Percentiles rank a stretch among this genome's conserved stretches.
These are phyloP conservation scores for Adansonia madagascariensis DNA, from an alignment of 441 rosid species.

Conservation along the genomic window DNA sequence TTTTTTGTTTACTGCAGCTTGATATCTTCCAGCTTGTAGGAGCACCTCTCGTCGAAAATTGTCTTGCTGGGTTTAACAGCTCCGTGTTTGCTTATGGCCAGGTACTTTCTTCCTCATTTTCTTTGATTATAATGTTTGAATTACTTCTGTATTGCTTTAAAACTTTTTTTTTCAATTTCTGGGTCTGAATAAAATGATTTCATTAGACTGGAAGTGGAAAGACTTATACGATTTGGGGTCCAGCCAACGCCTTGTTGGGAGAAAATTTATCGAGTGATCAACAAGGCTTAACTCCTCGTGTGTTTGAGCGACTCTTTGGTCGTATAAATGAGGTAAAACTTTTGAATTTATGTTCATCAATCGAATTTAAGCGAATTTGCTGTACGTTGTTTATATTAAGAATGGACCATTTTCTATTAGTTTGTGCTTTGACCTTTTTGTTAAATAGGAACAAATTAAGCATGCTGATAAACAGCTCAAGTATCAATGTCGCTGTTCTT, in stretches of 20 bases:
- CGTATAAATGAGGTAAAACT: slow-evolving; percentile 80
- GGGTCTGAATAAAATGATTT: slow-evolving; percentile 30
- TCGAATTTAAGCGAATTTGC: neutral
- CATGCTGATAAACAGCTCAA: slow-evolving; percentile 83
- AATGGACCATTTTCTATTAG: slow-evolving; percentile 8
- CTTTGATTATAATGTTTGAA: slow-evolving; percentile 18
- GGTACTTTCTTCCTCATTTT: slow-evolving; percentile 43
- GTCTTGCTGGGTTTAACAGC: slow-evolving; percentile 97
- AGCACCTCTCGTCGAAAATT: slow-evolving; percentile 91
- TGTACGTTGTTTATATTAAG: neutral
- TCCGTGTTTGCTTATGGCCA: slow-evolving; percentile 99
- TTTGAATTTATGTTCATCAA: slow-evolving; percentile 23
- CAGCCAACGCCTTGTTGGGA: slow-evolving; percentile 78
- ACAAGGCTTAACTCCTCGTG: slow-evolving; percentile 95
- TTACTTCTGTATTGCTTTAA: neutral
- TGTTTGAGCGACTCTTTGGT: slow-evolving; percentile 76
- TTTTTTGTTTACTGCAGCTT: slow-evolving; percentile 45
- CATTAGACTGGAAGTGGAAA: slow-evolving; percentile 97
- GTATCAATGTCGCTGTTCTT: slow-evolving; percentile 96
- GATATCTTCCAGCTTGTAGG: slow-evolving; percentile 90
- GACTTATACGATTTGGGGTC: slow-evolving; percentile 99
- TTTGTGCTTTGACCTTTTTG: slow-evolving; percentile 24
- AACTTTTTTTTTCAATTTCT: slow-evolving; percentile 14
- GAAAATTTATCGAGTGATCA: slow-evolving; percentile 68
- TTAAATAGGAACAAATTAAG: slow-evolving; percentile 82